A percentile compares a stretch with the other conserved stretches of the same genome.
phyloP scores from a whole-genome alignment of 1,139 yeast species.

The Suhomyces guaymorum region DNA sequence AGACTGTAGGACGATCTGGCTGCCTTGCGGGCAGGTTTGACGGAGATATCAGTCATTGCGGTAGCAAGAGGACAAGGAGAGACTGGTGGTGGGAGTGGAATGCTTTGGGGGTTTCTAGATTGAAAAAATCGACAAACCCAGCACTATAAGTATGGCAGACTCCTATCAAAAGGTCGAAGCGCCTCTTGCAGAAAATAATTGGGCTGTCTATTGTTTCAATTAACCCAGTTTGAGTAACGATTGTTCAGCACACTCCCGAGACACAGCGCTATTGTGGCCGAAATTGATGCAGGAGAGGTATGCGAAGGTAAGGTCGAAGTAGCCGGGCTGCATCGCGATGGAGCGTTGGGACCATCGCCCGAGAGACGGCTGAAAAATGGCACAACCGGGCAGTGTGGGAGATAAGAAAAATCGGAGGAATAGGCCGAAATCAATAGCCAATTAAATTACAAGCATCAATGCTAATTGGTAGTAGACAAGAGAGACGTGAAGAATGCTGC shows the following conservation, averaged over 20 bases:
- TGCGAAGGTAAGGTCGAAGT: slow-evolving; percentile 1
- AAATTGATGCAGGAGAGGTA: slow-evolving; percentile 1
- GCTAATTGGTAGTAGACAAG: too few relatives aligned
- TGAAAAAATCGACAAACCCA: neutral
- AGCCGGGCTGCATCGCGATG: too few relatives aligned
- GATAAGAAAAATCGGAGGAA: too few relatives aligned
- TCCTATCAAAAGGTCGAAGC: neutral
- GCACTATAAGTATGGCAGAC: slow-evolving; percentile 3
- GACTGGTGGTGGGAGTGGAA: too few relatives aligned
- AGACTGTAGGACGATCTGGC: slow-evolving; percentile 4
- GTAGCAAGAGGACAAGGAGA: slow-evolving; percentile 4
- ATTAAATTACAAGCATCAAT: too few relatives aligned
- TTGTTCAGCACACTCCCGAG: slow-evolving; percentile 5
- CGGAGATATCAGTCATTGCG: slow-evolving; percentile 1
- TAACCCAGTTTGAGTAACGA: slow-evolving; percentile 11
- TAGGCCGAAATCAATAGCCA: too few relatives aligned
- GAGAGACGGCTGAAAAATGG: too few relatives aligned
- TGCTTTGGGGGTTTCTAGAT: too few relatives aligned
- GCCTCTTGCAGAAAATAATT: slow-evolving; percentile 3
- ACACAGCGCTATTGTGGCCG: slow-evolving; percentile 5
- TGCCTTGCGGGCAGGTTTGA: slow-evolving; percentile 1
- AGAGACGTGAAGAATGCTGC: too few relatives aligned
- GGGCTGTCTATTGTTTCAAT: slow-evolving; percentile 6
- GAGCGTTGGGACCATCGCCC: too few relatives aligned
- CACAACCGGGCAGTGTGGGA: too few relatives aligned